Evolutionary conservation across 1,284 basidiomycete genomes (phyloP).

Genomic region (Paramarasmius palmivorus): DNA sequence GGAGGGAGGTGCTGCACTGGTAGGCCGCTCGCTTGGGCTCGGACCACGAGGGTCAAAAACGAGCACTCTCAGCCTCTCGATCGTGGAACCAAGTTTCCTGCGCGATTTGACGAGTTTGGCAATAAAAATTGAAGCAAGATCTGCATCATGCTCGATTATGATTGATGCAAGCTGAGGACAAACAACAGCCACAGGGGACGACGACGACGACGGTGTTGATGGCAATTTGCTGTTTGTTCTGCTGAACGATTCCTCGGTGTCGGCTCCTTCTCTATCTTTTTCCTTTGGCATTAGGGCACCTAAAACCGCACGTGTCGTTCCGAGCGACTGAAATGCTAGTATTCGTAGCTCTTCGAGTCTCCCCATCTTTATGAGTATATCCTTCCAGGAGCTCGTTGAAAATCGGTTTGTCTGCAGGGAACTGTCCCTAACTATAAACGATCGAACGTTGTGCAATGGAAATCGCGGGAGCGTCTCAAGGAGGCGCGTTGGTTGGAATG

Average conservation of each 20-base stretch:
- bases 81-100: background rate
- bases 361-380: slow-evolving; percentile 3
- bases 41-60: slow-evolving; percentile 7
- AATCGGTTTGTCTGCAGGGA: slow-evolving; percentile 7
- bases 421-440: slow-evolving; percentile 14
- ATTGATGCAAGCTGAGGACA: slow-evolving; percentile 6
- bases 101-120: slow-evolving; percentile 6
- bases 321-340: slow-evolving; percentile 10
- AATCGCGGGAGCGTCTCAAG: slow-evolving; percentile 7
- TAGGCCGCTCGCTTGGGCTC: background rate
- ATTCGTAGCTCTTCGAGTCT: slow-evolving; percentile 10
- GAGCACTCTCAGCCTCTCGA: slow-evolving; percentile 7
- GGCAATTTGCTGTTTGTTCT: background rate
- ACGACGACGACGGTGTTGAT: background rate
- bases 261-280: background rate
- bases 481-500: slow-evolving; percentile 6
- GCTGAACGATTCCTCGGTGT: background rate
- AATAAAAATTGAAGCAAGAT: slow-evolving; percentile 11
- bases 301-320: slow-evolving; percentile 11
- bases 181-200: background rate
- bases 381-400: slow-evolving; percentile 4
- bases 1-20: background rate
- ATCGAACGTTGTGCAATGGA: slow-evolving; percentile 5
- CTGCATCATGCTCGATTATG: slow-evolving; percentile 12
- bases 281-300: slow-evolving; percentile 10